Base-by-base conservation (phyloP, 2,329 filamentous ascomycete genomes). In the Xylariaceae sp. region DNA sequence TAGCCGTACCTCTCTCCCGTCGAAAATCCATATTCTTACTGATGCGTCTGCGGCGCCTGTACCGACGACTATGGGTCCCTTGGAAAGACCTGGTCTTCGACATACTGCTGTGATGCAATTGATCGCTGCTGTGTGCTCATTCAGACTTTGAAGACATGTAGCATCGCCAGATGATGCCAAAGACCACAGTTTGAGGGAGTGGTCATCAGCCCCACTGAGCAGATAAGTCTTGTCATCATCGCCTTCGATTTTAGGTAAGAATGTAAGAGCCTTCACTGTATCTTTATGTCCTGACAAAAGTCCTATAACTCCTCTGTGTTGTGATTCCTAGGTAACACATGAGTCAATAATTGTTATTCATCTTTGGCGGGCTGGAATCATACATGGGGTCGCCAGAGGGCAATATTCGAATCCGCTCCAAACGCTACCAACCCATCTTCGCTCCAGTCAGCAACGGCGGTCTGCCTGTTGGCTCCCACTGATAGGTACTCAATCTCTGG, bases 381-480 rank as follows among this genome's bases (percentile, higher is more conserved):
- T 76, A 91, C 89, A 66, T 78, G 69, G 48, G 90, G 90, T 65
- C 83, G 76, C 94, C 94, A 99, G 38, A 97, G 66, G 39, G 90
- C 92, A 60, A 99, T 80, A 70, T 94, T 94, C 59, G 85, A 84
- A 69, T 95, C 89, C 9, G 91, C 86, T 31, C 94, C 94, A 72
- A 89, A 99, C 30, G 90, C 94, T 47, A 99, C 75, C 40, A 90
- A 66, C 10, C 87, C 88, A 55, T 78, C 72, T 17, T 71, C 65
- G 64, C 87, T 83, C 94, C 94, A 99, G 71, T 97, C 92, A 27
- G 92, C 91, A 27, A 90, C 88, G 14, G 86, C 85, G 15, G 92
- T 87, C 62, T 97, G 89, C 61, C 92, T 81, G 69, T 97, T 99
- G 42, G 90, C 92, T 53, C 94, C 94, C 55, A 86, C 83, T 42